These are phyloP conservation scores for Xylaria sp. DNA, from an alignment of 2,329 filamentous ascomycete species.

Conservation along the genomic window DNA sequence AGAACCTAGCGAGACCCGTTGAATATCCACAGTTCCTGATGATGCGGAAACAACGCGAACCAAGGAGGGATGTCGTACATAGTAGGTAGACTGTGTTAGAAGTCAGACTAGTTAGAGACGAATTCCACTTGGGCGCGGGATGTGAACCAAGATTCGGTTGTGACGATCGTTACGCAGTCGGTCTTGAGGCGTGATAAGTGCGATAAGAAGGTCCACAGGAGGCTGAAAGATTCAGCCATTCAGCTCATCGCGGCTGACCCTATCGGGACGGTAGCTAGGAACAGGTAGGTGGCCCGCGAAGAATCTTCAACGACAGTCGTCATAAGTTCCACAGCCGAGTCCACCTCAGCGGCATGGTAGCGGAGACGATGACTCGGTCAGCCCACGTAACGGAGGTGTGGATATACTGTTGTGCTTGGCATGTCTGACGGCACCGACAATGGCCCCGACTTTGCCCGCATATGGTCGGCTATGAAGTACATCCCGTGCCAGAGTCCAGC, in stretches of 20 bases:
- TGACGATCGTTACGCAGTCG: conserved; percentile 31
- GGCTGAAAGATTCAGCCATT: conserved; percentile 33
- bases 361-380: conserved; percentile 34
- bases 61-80: background rate
- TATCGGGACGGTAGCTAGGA: conserved; percentile 14
- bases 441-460: background rate
- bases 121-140: background rate
- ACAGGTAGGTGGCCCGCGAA: conserved; percentile 25
- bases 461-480: conserved; percentile 16
- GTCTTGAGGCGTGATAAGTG: conserved; percentile 14
- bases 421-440: conserved; percentile 8
- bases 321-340: conserved; percentile 30
- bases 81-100: background rate
- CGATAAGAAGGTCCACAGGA: conserved; percentile 34
- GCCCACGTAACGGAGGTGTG: conserved; percentile 30
- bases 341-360: conserved; percentile 26
- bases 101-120: background rate
- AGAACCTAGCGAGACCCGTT: conserved; percentile 24
- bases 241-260: background rate
- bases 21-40: conserved; percentile 28
- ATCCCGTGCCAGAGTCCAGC: conserved; percentile 7
- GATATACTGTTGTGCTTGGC: conserved; percentile 9
- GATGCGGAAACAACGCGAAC: conserved; percentile 14
- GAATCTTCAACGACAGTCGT: conserved; percentile 34
- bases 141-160: conserved; percentile 21